Conservation (phyloP, 2,329 filamentous ascomycete genomes). For the Exserohilum turcica region DNA sequence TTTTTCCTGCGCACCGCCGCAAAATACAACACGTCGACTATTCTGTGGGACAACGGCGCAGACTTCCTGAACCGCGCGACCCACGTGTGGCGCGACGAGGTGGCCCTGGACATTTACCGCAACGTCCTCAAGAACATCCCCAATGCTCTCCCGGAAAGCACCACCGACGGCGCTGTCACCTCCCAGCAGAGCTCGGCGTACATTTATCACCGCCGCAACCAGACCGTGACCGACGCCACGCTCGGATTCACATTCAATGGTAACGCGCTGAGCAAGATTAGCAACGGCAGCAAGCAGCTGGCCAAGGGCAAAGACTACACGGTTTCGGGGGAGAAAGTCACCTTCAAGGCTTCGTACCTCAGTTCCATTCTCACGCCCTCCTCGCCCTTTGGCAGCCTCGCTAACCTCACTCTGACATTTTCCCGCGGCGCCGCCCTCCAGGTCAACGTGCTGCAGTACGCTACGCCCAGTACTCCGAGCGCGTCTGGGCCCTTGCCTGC, state of each 20-base stretch:
- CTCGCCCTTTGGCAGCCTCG: constrained; percentile 53
- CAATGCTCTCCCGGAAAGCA: constrained; percentile 61
- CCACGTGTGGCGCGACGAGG: constrained; percentile 58
- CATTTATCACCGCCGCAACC: constrained; percentile 58
- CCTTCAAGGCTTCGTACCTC: constrained; percentile 56
- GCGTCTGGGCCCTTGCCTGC: constrained; percentile 41
- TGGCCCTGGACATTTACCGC: constrained; percentile 55
- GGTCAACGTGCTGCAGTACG: constrained; percentile 61
- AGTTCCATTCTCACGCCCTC: constrained; percentile 51
- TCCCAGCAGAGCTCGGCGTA: constrained; percentile 59
- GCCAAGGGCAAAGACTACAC: constrained; percentile 54
- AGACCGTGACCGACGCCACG: constrained; percentile 49
- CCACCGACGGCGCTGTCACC: constrained; percentile 53
- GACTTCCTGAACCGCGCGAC: constrained; percentile 60
- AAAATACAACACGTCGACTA: constrained; percentile 56
- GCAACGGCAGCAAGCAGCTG: constrained; percentile 47
- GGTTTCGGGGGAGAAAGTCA: constrained; percentile 52
- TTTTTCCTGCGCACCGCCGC: constrained; percentile 56
- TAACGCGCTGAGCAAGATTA: constrained; percentile 54
- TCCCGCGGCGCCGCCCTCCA: constrained; percentile 55
- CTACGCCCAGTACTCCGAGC: constrained; percentile 45
- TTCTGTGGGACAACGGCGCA: constrained; percentile 65
- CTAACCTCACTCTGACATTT: constrained; percentile 60
- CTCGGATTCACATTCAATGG: constrained; percentile 61
- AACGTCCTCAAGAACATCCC: constrained; percentile 51